Evolutionary conservation across 2,329 filamentous ascomycete genomes (phyloP), one percentile per base, ranked within the genome.

Genomic region (Aureobasidium pullulans): DNA sequence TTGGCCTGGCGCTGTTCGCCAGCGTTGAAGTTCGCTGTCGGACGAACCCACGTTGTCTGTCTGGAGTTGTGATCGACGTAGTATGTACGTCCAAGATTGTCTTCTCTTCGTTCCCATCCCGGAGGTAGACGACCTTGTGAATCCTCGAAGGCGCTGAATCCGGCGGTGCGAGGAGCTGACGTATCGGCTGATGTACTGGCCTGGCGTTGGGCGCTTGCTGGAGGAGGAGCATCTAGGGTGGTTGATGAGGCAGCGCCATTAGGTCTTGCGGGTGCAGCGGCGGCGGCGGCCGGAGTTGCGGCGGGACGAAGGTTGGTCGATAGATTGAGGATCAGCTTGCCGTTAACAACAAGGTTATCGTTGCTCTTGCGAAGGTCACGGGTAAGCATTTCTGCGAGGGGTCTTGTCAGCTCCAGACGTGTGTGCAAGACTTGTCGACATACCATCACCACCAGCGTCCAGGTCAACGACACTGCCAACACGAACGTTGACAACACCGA

Each of bases 61-160:
- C 94, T 83, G 6, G 92, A 96, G 73, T 97, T 97, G 73, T 97
- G 94, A 70, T 99, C 94, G 56, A 99, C 94, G 71, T 97, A 99
- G 72, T 99, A 99, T 23, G 93, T 97, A 68, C 94, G 84, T 56
- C 94, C 93, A 44, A 97, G 75, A 66, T 96, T 94, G 72, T 99
- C 94, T 73, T 97, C 93, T 60, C 94, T 85, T 59, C 94, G 86
- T 76, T 99, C 94, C 93, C 94, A 99, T 36, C 94, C 94, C 53
- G 89, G 86, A 36, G 94, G 94, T 58, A 99, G 76, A 66, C 93
- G 86, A 60, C 94, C 94, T 70, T 96, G 92, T n/a, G 86, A 85
- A 75, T 99, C 94, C 75, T 97, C 93, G 65, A 99, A 99, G 0
- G 93, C 92, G 68, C 91, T 96, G 70, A 96, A 84, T 57, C 75